Base-by-base conservation (phyloP, 257 asterid species). In the Ligustrum vulgare region DNA sequence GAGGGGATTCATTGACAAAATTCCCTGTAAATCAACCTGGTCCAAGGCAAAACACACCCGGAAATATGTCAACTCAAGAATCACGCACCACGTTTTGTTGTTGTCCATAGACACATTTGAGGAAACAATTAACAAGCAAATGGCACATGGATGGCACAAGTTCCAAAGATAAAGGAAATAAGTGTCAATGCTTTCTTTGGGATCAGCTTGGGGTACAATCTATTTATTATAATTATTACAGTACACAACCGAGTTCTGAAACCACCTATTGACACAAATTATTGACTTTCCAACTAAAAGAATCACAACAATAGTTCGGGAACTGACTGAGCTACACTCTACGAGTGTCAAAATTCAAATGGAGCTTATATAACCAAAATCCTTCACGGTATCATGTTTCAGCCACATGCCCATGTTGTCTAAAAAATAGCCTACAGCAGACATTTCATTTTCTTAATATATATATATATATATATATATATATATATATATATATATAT, bases 1-100 rank as follows among this genome's bases (percentile, higher is more conserved):
- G 1, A 90, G 83, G 8, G 99, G 99, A 79, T 78, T 90, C 92
- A 70, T 75, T 2, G 91, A 77, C 86, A 91, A 72, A 18, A 95
- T 81, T 20, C 89, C 83, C 3, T 82, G 88, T 73, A 95, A 85
- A 81, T 95, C 99, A 56, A 91, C 94, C 99, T 95, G 89, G 62
- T n/a, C 67, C 12, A 72, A 58, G 6, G 63, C 51, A 68, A 54
- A 54, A 54, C 28, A 18, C 9, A 28, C 12, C 12, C 13, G 63
- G 5, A 54, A 54, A 54, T 54, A 54, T 20, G 63, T 54, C 63
- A 54, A 22, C 63, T 18, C 9, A 18, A 18, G 63, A 54, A 20
- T 51, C 62, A 18, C 8, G 2, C 25, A 51, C 20, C 25, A 18
- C n/a, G 6, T 16, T 54, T 20, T 7, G 25, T 54, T 5, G 63